Evolutionary conservation across 2,329 filamentous ascomycete genomes (phyloP), one percentile per base, ranked within the genome.

Genomic region (Coniochaeta sp.): DNA sequence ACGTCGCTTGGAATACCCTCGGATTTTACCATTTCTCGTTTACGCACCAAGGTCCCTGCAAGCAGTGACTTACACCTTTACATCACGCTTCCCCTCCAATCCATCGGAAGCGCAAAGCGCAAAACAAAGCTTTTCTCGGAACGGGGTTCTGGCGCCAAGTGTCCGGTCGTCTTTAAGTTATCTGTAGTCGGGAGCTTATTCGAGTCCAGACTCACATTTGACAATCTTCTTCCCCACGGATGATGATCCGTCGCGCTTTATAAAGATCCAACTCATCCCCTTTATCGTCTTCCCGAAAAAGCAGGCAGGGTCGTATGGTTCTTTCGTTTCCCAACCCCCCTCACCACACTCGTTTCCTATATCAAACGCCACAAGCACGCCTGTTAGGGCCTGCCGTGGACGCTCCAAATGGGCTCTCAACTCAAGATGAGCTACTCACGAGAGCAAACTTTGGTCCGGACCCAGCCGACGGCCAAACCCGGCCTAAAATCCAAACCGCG

Each of bases 381-480:
- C 35, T 10, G n/a, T 16, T 20, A 24, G 47, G 47, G 28, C 20
- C 3, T 49, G n/a, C 27, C 47, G 27, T 16, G 20, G 35, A 12
- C n/a, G n/a, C 45, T 18, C n/a, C 45, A 28, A 30, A 48, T 51
- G 45, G 52, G 51, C 51, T 59, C 58, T 55, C 57, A 61, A 28
- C 55, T 55, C 53, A 58, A 53, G 24, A 58, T 57, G 53, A 53
- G 55, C 51, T 55, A 55, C 49, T 16, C 51, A n/a, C 54, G 54
- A 51, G 58, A 58, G 49, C 54, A 54, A 20, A 45, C 50, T 50
- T 28, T 35, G 30, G 51, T 28, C 28, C 24, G 31, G 28, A 32
- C 47, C n/a, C 51, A 35, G 9, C n/a, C n/a, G n/a, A n/a, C n/a
- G n/a, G 48, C 31, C 6, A 52, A 51, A 48, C 38, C 49, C n/a